phyloP scores from a whole-genome alignment of 257 asterid genomes.

The Eucommia ulmoides region DNA sequence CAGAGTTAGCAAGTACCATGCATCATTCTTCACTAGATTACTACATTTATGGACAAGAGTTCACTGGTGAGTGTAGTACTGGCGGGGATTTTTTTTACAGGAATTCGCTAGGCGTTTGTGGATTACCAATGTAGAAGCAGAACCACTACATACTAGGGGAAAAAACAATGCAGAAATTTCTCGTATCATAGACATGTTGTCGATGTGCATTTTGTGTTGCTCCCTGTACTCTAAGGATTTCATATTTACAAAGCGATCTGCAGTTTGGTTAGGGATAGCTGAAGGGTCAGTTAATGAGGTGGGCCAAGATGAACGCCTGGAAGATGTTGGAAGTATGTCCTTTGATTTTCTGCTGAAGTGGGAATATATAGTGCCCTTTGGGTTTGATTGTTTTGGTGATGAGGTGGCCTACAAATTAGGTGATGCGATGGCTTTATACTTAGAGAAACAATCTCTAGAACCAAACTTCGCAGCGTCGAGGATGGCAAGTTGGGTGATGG shows the following conservation, averaged over 20 bases:
- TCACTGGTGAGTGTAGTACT: no score
- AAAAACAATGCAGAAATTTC: no score
- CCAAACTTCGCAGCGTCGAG: not conserved
- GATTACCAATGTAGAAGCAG: no score
- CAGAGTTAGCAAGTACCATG: no score
- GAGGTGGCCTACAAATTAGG: slow-evolving; percentile 21
- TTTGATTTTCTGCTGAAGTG: slow-evolving; percentile 16
- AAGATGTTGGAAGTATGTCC: slow-evolving; percentile 19
- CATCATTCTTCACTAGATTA: no score
- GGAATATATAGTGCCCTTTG: slow-evolving; percentile 14
- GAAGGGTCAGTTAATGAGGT: slow-evolving; percentile 25
- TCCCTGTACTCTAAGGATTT: slow-evolving; percentile 16
- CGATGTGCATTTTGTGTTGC: slow-evolving; percentile 21
- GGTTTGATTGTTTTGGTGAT: slow-evolving; percentile 8
- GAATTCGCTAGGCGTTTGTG: no score
- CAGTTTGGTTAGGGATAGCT: slow-evolving; percentile 38
- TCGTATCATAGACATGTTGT: no score
- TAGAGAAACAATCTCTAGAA: slow-evolving; percentile 5
- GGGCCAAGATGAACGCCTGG: slow-evolving; percentile 15
- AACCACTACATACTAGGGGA: no score
- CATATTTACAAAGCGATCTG: slow-evolving; percentile 27
- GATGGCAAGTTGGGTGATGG: slow-evolving; percentile 11
- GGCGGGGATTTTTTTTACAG: no score
- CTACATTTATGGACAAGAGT: no score
- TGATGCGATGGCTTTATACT: slow-evolving; percentile 2